Evolutionary conservation across 495 filamentous ascomycete species (phyloP).

Genomic region (Aspergillus wentii): DNA sequence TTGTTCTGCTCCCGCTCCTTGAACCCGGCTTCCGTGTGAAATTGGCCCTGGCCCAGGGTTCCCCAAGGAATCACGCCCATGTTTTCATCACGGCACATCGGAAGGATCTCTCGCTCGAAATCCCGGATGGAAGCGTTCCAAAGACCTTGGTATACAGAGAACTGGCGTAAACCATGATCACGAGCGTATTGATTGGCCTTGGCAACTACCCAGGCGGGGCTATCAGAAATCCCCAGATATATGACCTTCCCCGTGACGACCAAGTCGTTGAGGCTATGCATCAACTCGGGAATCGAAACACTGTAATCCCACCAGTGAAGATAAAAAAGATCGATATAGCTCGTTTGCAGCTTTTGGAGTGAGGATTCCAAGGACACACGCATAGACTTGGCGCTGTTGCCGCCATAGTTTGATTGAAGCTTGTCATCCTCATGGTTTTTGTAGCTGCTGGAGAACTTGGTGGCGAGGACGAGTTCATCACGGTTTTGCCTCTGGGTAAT

Average conservation of each 20-base stretch:
- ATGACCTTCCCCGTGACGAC: conserved; percentile 60
- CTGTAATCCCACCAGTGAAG: conserved; percentile 67
- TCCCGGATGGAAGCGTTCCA: conserved; percentile 60
- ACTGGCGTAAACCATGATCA: conserved; percentile 57
- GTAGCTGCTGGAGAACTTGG: conserved; percentile 58
- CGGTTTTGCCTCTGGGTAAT: conserved; percentile 49
- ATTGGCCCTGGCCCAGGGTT: conserved; percentile 57
- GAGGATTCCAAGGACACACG: conserved; percentile 47
- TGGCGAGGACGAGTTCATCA: conserved; percentile 65
- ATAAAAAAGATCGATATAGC: conserved; percentile 59
- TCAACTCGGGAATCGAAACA: conserved; percentile 61
- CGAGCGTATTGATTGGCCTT: conserved; percentile 65
- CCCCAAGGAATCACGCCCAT: conserved; percentile 67
- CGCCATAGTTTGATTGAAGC: conserved; percentile 50
- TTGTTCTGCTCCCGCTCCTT: conserved; percentile 21
- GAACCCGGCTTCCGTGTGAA: conserved; percentile 40
- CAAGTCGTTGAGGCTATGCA: conserved; percentile 60
- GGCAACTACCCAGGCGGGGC: conserved; percentile 64
- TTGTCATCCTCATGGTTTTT: conserved; percentile 23
- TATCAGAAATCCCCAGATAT: conserved; percentile 65
- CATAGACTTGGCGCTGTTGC: conserved; percentile 57
- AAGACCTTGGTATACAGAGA: conserved; percentile 62
- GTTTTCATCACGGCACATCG: conserved; percentile 60
- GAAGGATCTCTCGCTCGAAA: conserved; percentile 66
- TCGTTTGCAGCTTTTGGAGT: conserved; percentile 56